Evolutionary conservation across 805 yeast genomes (phyloP).

Genomic region (Schizosaccharomyces japonicus): DNA sequence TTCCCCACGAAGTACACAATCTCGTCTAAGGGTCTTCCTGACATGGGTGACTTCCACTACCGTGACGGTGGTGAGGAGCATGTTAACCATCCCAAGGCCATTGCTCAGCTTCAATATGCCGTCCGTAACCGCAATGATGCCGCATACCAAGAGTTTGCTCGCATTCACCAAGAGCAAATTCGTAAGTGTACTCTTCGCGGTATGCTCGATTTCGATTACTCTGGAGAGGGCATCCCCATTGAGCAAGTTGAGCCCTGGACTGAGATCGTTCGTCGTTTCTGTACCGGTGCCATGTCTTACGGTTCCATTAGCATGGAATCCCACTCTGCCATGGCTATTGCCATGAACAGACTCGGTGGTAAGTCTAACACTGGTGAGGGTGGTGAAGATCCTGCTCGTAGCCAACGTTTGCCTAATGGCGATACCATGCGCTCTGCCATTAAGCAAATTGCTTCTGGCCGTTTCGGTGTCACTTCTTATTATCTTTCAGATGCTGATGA

Average conservation of each 20-base stretch:
- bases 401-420: slow-evolving; percentile 56
- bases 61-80: slow-evolving; percentile 96
- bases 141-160: slow-evolving; percentile 75
- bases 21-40: slow-evolving; percentile 57
- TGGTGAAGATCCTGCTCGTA: slow-evolving; percentile 91
- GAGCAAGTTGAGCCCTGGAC: slow-evolving; percentile 99
- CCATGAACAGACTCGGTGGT: slow-evolving; percentile 94
- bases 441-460: slow-evolving; percentile 91
- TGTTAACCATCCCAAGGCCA: slow-evolving; percentile 80
- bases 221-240: slow-evolving; percentile 54
- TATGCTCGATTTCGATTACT: slow-evolving; percentile 65
- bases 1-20: slow-evolving; percentile 55
- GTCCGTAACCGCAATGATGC: slow-evolving; percentile 86
- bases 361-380: slow-evolving; percentile 98
- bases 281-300: slow-evolving; percentile 98
- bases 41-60: slow-evolving; percentile 94
- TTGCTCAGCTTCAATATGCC: slow-evolving; percentile 92
- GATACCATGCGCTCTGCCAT: slow-evolving; percentile 98
- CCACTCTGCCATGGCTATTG: slow-evolving; percentile 90
- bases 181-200: slow-evolving; percentile 87
- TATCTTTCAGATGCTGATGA: slow-evolving; percentile 92
- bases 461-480: slow-evolving; percentile 92
- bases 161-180: slow-evolving; percentile 77
- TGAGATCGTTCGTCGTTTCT: slow-evolving; percentile 86
- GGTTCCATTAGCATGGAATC: slow-evolving; percentile 98